Evolutionary conservation across 305 asterid species (phyloP).

Genomic region (Fraxinus sp.): DNA sequence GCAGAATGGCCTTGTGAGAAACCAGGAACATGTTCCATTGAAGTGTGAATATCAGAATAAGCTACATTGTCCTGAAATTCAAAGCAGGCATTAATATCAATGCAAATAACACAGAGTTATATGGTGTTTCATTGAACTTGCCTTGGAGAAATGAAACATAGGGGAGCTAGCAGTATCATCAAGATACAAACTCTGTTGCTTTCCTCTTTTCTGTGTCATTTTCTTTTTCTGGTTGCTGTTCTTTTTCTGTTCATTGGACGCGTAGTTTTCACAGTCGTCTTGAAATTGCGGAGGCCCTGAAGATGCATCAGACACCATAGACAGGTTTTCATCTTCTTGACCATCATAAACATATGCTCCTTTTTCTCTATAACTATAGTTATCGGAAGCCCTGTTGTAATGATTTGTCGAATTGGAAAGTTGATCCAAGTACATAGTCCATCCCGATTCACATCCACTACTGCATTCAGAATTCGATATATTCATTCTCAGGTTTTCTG

Average conservation of each 20-base stretch:
- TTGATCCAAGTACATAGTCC: constrained; percentile 76
- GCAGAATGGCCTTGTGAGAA: constrained; percentile 41
- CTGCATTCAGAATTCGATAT: constrained; percentile 59
- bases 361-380: constrained; percentile 23
- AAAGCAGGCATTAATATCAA: not conserved
- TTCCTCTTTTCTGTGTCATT: constrained; percentile 27
- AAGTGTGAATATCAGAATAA: constrained; percentile 29
- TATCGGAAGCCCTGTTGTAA: constrained; percentile 27
- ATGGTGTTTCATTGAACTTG: constrained; percentile 18
- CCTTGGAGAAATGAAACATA: constrained; percentile 47
- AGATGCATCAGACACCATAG: constrained; percentile 92
- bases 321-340: constrained; percentile 57
- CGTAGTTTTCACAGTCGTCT: not conserved
- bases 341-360: constrained; percentile 25
- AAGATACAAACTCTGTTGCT: constrained; percentile 45
- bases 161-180: constrained; percentile 94
- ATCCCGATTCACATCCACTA: constrained; percentile 77
- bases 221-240: constrained; percentile 38
- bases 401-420: constrained; percentile 49
- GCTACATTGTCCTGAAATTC: constrained; percentile 50
- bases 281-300: constrained; percentile 72
- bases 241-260: constrained; percentile 26
- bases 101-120: not conserved
- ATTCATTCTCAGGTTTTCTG: constrained; percentile 34
- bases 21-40: constrained; percentile 37